Base-by-base conservation (phyloP, 2,329 filamentous ascomycete species). In the Neonectria coccinea region DNA sequence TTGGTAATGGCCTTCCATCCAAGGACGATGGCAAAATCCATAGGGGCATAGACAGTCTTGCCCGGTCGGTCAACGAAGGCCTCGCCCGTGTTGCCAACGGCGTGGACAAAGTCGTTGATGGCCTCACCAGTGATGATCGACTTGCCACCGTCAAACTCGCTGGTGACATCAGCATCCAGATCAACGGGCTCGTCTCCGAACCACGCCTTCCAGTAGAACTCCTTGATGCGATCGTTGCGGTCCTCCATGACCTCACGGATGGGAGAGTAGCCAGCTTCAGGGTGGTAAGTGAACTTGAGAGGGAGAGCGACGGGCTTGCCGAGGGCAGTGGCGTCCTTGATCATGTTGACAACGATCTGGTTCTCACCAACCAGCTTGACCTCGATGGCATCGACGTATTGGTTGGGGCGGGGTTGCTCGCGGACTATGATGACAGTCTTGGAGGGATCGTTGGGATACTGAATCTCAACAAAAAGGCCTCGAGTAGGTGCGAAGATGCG, bases 1-100 rank as follows among this genome's bases (percentile, higher is more conserved):
- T 98, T 98, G 11, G 94, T 99, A 76, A 99, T 99, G 47, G 96
- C 96, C 83, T 99, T 98, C 94, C 94, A 97, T 67, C 94, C 94
- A 55, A 97, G 92, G n/a, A 97, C 94, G 70, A 97, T 97, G 70
- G 94, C 94, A 75, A 97, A 99, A 80, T 99, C 96, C 96, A 99
- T 99, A 33, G 97, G 96, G 8, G 96, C 96, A 73, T 91, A 95
- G 69, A 97, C 92, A 67, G 92, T 90, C 84, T 98, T 98, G 71
- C 94, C 95, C 48, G 94, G 95, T 52, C 95, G 89, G 75, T 98
- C 95, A 57, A 99, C 95, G 72, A 99, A 99, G 8, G 96, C 94
- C 79, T 99, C 96, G 41, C 95, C 95, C 14, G 92, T 97, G 82
- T 99, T 99, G 69, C 97, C 96, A 70, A 99, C 96, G 50, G 96